phyloP scores from a whole-genome alignment of 2,329 filamentous ascomycete species.

The Fusarium begoniae region DNA sequence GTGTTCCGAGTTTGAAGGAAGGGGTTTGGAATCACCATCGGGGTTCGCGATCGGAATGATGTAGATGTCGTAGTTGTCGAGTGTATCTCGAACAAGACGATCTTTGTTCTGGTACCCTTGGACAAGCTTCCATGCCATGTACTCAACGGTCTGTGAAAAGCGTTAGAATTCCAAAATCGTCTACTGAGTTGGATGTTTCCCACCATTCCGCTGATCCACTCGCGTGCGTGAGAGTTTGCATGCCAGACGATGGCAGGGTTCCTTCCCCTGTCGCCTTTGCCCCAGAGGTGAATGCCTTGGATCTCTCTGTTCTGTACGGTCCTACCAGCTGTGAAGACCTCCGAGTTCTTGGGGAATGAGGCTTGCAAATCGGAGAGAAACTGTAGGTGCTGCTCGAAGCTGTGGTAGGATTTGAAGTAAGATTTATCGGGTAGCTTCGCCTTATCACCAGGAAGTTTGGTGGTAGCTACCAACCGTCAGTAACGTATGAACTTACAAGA shows the following conservation, averaged over 20 bases:
- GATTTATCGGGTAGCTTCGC: slow-evolving; percentile 15
- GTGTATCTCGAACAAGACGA: slow-evolving; percentile 27
- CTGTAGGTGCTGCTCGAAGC: slow-evolving; percentile 59
- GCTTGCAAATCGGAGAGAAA: slow-evolving; percentile 58
- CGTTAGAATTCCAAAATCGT: accelerated
- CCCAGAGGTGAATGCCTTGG: slow-evolving; percentile 67
- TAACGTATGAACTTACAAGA: accelerated
- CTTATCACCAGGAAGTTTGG: neutral
- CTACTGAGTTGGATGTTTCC: accelerated
- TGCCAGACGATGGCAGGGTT: slow-evolving; percentile 66
- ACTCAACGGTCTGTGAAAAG: slow-evolving; percentile 29
- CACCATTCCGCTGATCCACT: slow-evolving; percentile 68
- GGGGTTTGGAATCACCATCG: slow-evolving; percentile 54
- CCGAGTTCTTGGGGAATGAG: slow-evolving; percentile 54
- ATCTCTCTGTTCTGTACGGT: slow-evolving; percentile 63
- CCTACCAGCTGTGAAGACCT: slow-evolving; percentile 59
- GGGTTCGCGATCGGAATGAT: slow-evolving; percentile 71
- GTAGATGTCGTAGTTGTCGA: slow-evolving; percentile 73
- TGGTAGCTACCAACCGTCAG: neutral
- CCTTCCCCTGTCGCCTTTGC: slow-evolving; percentile 52
- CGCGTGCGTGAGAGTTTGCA: slow-evolving; percentile 66
- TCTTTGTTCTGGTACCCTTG: slow-evolving; percentile 34
- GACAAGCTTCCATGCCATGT: slow-evolving; percentile 34
- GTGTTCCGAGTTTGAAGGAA: accelerated
- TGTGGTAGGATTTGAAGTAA: slow-evolving; percentile 65